Base-by-base conservation (phyloP, 1,139 yeast species). In the Petasospora fabianii region DNA sequence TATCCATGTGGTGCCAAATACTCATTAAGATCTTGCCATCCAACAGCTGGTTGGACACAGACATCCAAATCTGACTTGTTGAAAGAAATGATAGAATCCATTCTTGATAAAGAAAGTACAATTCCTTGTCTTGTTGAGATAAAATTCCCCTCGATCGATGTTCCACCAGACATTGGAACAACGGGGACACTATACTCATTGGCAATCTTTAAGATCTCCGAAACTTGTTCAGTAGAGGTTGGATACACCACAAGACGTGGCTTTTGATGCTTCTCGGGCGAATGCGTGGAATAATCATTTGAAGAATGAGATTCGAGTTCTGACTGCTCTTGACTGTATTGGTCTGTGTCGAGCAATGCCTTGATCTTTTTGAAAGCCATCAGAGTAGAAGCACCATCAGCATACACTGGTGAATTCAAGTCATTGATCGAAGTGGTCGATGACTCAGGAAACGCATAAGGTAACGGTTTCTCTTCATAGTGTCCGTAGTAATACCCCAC, bases 131-230 rank as follows among this genome's bases (percentile, higher is more conserved):
- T 68, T 0, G 95, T 84, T 27, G 90, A 87, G 60, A 84, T 76
- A 56, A 80, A 84, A 49, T 87, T 95, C 20, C 96, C 97, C 60
- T 87, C 97, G 34, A 87, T 63, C 0, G 95, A 84, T 1, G 96
- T 84, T 51, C 94, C 85, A 9, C 97, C 97, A 2, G 87, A 73
- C 54, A 73, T 85, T 6, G 96, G 95, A 20, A 87, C 84, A 41
- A 82, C 78, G 3, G 95, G 94, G n/a, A 85, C 73, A 34, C 64
- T 64, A 54, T 76, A 69, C 50, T 75, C 66, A 58, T 81, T 80
- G 43, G 88, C 80, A 10, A 81, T 62, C 51, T 77, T 77, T 67
- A 84, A 61, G 30, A 84, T 66, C 34, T 68, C 60, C 4, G 85
- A 73, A 1, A 84, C 92, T 51, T 84, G 78, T 51, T 78, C 77